phyloP scores from a whole-genome alignment of 2,329 filamentous ascomycete species.

The Talaromyces sp. region DNA sequence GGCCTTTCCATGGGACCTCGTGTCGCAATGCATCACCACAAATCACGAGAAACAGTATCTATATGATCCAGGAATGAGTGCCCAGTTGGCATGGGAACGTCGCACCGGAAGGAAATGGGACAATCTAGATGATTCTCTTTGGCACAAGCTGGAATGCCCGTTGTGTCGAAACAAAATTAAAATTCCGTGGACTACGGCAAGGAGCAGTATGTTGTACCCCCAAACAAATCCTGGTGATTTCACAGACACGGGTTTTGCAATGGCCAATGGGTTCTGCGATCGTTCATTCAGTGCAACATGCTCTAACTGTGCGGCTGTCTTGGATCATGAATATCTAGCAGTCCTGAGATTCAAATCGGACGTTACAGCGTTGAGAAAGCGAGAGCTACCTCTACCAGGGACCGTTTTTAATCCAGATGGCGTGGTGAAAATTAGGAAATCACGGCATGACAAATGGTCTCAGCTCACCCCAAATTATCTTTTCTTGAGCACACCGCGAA shows the following conservation, averaged over 20 bases:
- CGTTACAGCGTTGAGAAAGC: too few species aligned
- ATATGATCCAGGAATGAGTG: constrained; percentile 1
- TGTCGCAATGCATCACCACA: constrained; percentile 51
- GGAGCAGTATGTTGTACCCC: too few species aligned
- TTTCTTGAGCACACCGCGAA: background rate
- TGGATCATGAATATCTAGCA: too few species aligned
- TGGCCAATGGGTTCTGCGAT: constrained; percentile 31
- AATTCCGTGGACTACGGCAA: constrained; percentile 7
- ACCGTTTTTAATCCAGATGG: too few species aligned
- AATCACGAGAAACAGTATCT: background rate
- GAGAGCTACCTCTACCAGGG: too few species aligned
- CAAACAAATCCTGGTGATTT: too few species aligned
- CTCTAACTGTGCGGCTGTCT: too few species aligned
- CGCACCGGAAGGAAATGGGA: background rate
- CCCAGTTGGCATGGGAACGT: background rate
- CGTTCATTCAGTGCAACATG: constrained; percentile 40
- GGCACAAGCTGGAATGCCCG: background rate
- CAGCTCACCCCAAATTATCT: constrained; percentile 1
- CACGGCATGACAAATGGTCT: background rate
- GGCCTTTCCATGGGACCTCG: constrained; percentile 62
- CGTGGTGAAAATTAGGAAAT: constrained; percentile 17
- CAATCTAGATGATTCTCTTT: constrained; percentile 6
- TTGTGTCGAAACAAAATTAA: background rate
- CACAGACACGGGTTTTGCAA: background rate
- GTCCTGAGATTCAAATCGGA: too few species aligned